Percentiles rank a stretch among this genome's conserved stretches.
These are phyloP conservation scores for Nakazawaea wickerhamii DNA, from an alignment of 805 yeast genomes.

Conservation along the genomic window DNA sequence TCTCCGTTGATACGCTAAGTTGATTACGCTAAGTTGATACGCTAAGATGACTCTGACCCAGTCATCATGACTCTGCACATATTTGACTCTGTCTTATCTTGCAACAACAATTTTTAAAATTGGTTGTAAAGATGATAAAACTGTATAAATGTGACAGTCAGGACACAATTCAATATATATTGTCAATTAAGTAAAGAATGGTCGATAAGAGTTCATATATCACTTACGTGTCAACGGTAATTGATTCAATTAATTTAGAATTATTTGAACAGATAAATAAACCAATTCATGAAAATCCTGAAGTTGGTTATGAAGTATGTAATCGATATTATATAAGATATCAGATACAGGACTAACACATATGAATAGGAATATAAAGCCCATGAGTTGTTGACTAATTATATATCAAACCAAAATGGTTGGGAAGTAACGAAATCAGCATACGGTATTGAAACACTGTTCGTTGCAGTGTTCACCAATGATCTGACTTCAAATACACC, in stretches of 20 bases:
- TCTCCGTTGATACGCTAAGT: too few relatives aligned
- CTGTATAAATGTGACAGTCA: too few relatives aligned
- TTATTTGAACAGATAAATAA: slow-evolving; percentile 16
- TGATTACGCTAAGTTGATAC: too few relatives aligned
- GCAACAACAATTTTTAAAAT: too few relatives aligned
- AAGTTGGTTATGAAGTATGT: slow-evolving; percentile 16
- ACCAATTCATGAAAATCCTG: slow-evolving; percentile 19
- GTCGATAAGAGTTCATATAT: slow-evolving; percentile 12
- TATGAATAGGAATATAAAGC: slow-evolving; percentile 20
- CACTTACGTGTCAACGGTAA: slow-evolving; percentile 13
- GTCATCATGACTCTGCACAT: too few relatives aligned
- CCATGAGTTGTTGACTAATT: slow-evolving; percentile 20
- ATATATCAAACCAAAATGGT: slow-evolving; percentile 19
- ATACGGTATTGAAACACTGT: slow-evolving; percentile 22
- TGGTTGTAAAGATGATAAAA: too few relatives aligned
- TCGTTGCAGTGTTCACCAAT: slow-evolving; percentile 16
- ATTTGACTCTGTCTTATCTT: too few relatives aligned
- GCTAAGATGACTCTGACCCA: too few relatives aligned
- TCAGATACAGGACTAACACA: too few relatives aligned
- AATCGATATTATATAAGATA: neutral
- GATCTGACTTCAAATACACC: slow-evolving; percentile 14
- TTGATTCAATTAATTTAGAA: slow-evolving; percentile 9
- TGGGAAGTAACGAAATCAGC: slow-evolving; percentile 23
- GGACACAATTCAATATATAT: too few relatives aligned
- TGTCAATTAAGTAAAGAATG: too few relatives aligned